Evolutionary conservation across 371 early-diverging fungal genomes (phyloP).

Genomic region (Furculomyces boomerangus): DNA sequence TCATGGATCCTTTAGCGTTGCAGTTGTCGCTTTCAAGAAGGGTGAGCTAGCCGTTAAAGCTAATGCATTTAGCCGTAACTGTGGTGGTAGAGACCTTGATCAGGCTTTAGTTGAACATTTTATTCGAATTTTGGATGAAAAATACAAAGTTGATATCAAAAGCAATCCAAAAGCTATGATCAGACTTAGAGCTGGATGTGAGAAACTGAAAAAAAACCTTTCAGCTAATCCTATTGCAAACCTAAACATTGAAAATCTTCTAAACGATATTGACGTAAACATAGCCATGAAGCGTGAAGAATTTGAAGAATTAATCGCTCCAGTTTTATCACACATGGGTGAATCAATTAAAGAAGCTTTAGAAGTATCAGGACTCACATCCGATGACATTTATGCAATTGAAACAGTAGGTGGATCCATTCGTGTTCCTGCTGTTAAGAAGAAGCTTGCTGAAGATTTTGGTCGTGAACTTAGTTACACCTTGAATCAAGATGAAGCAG

Average conservation of each 20-base stretch:
- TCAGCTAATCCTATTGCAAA: conserved; percentile 82
- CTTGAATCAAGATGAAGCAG: conserved; percentile 94
- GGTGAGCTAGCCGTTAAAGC: conserved; percentile 84
- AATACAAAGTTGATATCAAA: conserved; percentile 86
- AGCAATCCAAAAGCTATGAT: conserved; percentile 77
- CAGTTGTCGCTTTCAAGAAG: conserved; percentile 82
- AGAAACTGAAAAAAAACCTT: conserved; percentile 91
- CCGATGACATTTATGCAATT: conserved; percentile 75
- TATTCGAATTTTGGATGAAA: conserved; percentile 70
- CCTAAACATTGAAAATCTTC: conserved; percentile 83
- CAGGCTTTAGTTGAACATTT: conserved; percentile 70
- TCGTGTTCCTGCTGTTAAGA: conserved; percentile 88
- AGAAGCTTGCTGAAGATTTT: conserved; percentile 64
- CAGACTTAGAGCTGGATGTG: conserved; percentile 79
- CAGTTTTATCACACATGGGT: conserved; percentile 52
- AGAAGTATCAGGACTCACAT: conserved; percentile 49
- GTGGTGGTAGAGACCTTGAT: conserved; percentile 94
- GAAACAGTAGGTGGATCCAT: conserved; percentile 88
- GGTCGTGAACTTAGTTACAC: conserved; percentile 73
- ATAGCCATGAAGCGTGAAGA: conserved; percentile 64
- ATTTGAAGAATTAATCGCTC: conserved; percentile 65
- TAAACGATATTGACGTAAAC: conserved; percentile 83
- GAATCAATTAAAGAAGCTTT: conserved; percentile 58
- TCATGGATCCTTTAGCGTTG: conserved; percentile 75
- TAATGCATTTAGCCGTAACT: conserved; percentile 74